phyloP scores from a whole-genome alignment of 176 grass and related monocot species.

The Hordeum marinum region DNA sequence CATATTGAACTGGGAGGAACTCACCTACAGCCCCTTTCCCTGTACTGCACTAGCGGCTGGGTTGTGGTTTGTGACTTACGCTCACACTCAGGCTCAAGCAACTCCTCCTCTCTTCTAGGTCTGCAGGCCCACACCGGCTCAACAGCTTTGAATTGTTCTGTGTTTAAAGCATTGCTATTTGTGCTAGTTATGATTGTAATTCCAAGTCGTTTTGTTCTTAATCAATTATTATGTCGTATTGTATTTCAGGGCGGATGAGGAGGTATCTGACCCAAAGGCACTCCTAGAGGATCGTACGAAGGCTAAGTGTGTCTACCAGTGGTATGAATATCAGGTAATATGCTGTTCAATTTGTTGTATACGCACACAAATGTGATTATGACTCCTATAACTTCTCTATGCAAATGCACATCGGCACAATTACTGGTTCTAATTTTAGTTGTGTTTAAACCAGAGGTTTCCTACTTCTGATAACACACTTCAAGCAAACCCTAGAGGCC shows the following conservation, averaged over 20 bases:
- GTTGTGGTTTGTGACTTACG: background rate
- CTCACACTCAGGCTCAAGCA: no score
- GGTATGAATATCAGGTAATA: conserved; percentile 68
- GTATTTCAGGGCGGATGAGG: conserved; percentile 76
- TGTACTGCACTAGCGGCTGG: no score
- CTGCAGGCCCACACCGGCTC: no score
- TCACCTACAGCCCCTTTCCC: no score
- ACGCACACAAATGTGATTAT: background rate
- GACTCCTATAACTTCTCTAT: background rate
- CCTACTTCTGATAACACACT: no score
- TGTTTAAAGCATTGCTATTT: background rate
- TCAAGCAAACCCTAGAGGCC: no score
- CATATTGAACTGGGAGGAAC: no score
- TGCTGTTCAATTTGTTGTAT: conserved; percentile 10
- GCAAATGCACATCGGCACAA: background rate
- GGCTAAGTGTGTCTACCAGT: conserved; percentile 70
- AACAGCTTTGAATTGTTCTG: no score
- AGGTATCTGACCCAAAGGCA: conserved; percentile 65
- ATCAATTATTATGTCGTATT: background rate
- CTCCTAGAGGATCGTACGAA: conserved; percentile 62
- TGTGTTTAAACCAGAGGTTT: no score
- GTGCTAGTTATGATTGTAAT: background rate
- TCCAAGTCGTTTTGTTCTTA: background rate
- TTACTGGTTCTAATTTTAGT: no score
- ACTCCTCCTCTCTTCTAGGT: no score